Percentiles rank a stretch among this genome's conserved stretches.
Evolutionary conservation across 2,329 filamentous ascomycete genomes (phyloP).

Genomic region (Calonectria ilicicola): DNA sequence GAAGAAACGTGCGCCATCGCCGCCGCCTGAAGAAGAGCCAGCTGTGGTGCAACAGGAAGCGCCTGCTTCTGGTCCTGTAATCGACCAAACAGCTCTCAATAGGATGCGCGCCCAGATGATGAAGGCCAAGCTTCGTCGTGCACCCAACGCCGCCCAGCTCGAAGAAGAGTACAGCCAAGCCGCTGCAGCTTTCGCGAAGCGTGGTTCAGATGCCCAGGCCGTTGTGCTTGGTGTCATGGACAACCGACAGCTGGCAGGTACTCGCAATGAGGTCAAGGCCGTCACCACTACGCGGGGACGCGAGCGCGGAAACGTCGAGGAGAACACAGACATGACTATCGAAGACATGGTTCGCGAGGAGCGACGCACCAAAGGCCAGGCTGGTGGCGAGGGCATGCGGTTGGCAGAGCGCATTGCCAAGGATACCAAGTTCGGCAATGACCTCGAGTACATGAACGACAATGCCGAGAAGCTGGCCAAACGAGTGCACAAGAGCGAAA

Average conservation of each 20-base stretch:
- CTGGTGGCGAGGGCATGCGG: conserved; percentile 82
- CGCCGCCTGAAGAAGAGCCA: conserved; percentile 60
- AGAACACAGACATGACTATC: conserved; percentile 95
- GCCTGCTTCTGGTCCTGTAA: conserved; percentile 47
- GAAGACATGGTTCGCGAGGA: conserved; percentile 98
- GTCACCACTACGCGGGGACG: conserved; percentile 84
- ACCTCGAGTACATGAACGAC: conserved; percentile 97
- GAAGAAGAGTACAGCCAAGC: conserved; percentile 88
- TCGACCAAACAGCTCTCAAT: conserved; percentile 87
- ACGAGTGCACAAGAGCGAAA: conserved; percentile 87
- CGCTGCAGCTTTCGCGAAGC: conserved; percentile 66
- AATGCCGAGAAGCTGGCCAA: conserved; percentile 92
- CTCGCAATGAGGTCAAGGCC: conserved; percentile 78
- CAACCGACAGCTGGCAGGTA: conserved; percentile 86
- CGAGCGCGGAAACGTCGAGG: conserved; percentile 86
- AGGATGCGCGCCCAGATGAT: conserved; percentile 93
- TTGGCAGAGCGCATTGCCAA: conserved; percentile 95
- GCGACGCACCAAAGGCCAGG: conserved; percentile 81
- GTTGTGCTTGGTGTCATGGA: conserved; percentile 91
- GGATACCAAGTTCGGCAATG: conserved; percentile 89
- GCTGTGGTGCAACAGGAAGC: conserved; percentile 59
- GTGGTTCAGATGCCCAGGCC: conserved; percentile 68
- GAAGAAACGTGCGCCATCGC: conserved; percentile 49
- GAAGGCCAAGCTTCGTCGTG: conserved; percentile 89
- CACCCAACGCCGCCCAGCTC: conserved; percentile 79